Evolutionary conservation across 1,139 yeast genomes (phyloP).

Genomic region (Zygoascus meyerae): DNA sequence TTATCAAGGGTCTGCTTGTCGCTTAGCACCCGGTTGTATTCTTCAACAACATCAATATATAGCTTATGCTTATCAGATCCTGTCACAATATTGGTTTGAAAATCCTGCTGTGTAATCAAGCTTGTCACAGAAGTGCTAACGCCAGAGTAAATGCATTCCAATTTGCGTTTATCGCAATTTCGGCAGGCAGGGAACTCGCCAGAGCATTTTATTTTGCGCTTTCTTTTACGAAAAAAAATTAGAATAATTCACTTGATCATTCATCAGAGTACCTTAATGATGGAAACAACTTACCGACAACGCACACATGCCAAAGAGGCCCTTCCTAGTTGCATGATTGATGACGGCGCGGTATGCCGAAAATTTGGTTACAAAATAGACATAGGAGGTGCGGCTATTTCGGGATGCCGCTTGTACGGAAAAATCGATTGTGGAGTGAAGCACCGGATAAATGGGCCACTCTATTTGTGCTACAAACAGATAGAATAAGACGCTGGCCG

Average conservation of each 20-base stretch:
- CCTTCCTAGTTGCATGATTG: conserved; percentile 1
- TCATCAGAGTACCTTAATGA: not conserved
- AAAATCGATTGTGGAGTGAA: too few relatives aligned
- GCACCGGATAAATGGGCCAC: too few relatives aligned
- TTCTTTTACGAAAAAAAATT: not conserved
- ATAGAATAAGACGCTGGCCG: too few relatives aligned
- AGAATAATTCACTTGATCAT: not conserved
- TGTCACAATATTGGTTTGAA: not conserved
- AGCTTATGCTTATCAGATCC: not conserved
- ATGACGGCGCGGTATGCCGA: too few relatives aligned
- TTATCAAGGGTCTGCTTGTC: conserved; percentile 2
- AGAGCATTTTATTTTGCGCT: conserved; percentile 2
- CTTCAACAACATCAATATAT: not conserved
- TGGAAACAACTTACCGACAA: not conserved
- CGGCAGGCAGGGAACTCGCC: conserved; percentile 2
- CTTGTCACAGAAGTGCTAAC: not conserved
- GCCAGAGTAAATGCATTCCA: not conserved
- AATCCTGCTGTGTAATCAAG: not conserved
- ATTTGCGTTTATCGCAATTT: not conserved
- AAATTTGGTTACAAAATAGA: too few relatives aligned
- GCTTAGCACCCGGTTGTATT: conserved; percentile 1
- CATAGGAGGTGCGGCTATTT: too few relatives aligned
- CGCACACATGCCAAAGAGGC: not conserved
- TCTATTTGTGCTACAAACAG: too few relatives aligned
- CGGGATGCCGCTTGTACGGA: too few relatives aligned